phyloP scores from a whole-genome alignment of 768 basidiomycete genomes.

The Xerocomus spinulosus region DNA sequence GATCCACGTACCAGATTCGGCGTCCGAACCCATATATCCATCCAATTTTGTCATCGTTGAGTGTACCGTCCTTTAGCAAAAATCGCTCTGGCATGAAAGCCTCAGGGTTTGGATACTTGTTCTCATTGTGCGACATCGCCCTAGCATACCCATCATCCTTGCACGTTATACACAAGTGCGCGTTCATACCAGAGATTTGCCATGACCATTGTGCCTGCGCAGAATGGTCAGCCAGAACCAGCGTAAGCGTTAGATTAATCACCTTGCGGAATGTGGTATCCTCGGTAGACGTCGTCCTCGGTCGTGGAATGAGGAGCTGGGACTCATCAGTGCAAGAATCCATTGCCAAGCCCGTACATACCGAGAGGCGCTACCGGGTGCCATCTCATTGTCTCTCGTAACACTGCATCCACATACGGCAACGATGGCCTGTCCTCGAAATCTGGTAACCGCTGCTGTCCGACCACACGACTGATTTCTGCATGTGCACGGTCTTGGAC shows the following conservation, averaged over 20 bases:
- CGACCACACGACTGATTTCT: conserved; percentile 31
- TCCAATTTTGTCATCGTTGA: conserved; percentile 10
- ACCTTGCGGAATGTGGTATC: conserved; percentile 32
- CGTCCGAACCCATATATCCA: conserved; percentile 21
- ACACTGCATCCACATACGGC: conserved; percentile 34
- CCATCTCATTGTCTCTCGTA: conserved; percentile 33
- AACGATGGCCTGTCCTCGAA: conserved; percentile 27
- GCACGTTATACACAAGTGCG: background rate
- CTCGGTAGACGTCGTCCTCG: conserved; percentile 34
- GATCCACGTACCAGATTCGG: conserved; percentile 14
- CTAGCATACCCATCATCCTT: conserved; percentile 14
- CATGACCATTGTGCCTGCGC: conserved; percentile 8
- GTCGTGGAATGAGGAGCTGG: conserved; percentile 39
- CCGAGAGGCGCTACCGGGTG: conserved; percentile 22
- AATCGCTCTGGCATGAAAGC: conserved; percentile 39
- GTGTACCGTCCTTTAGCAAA: conserved; percentile 17
- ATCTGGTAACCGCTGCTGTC: conserved; percentile 25
- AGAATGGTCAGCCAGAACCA: background rate
- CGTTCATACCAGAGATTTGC: conserved; percentile 11
- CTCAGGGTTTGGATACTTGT: conserved; percentile 31
- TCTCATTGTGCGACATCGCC: conserved; percentile 39
- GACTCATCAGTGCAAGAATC: no score
- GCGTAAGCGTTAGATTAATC: background rate
- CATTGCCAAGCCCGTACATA: background rate
- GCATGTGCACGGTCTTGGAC: conserved; percentile 26